Percentiles rank a stretch among this genome's conserved stretches.
Conservation (phyloP, 192 early-diverging fungal species). For the Umbelopsis sp. region DNA sequence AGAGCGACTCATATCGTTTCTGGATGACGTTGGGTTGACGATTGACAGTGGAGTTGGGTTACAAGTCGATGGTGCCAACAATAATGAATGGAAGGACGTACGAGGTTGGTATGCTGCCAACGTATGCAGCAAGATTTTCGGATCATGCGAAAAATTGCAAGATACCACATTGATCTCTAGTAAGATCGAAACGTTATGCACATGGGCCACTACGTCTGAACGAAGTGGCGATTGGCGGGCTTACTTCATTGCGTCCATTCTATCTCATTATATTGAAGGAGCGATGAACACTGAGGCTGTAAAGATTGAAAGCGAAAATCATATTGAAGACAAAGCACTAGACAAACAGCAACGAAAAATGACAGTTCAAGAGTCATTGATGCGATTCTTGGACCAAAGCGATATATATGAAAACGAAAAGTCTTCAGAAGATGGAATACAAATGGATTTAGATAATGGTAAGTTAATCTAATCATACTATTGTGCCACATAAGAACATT, state of each 20-base stretch:
- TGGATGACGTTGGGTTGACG: constrained; percentile 31
- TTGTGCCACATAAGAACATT: not conserved
- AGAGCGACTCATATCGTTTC: constrained; percentile 31
- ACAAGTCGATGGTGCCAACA: constrained; percentile 16
- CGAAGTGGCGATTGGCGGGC: constrained; percentile 49
- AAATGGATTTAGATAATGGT: not conserved
- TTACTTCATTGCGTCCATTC: constrained; percentile 48
- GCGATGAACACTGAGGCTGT: not conserved
- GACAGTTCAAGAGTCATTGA: constrained; percentile 47
- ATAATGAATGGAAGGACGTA: constrained; percentile 27
- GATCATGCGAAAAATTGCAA: not conserved
- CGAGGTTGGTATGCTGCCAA: constrained; percentile 17
- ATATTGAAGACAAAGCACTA: not conserved
- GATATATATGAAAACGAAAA: constrained; percentile 4
- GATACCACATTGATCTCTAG: not conserved
- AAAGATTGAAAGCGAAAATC: not conserved
- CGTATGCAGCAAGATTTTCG: not conserved
- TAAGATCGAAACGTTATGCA: constrained; percentile 48
- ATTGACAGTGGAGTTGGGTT: constrained; percentile 23
- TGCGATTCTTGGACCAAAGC: constrained; percentile 53
- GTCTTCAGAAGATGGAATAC: not conserved
- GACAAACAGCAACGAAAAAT: constrained; percentile 28
- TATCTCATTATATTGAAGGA: constrained; percentile 44
- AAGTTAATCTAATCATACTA: not conserved
- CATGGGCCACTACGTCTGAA: constrained; percentile 51